phyloP scores from a whole-genome alignment of 768 basidiomycete genomes.

The Agaricus blazei region DNA sequence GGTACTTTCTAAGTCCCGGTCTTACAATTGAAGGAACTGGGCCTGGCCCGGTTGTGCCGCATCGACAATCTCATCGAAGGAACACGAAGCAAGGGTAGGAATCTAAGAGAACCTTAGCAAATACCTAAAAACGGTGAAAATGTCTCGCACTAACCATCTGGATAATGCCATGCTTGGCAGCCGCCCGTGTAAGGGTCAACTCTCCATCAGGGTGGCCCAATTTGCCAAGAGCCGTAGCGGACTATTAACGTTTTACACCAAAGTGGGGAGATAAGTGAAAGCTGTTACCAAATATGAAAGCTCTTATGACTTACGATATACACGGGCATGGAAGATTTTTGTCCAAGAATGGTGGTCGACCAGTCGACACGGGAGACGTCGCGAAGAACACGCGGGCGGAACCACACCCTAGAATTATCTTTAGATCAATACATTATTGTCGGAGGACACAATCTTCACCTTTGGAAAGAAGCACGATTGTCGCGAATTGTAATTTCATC shows the following conservation, averaged over 20 bases:
- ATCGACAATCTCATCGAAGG: constrained; percentile 92
- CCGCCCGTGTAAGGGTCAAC: constrained; percentile 84
- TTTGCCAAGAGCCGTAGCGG: constrained; percentile 89
- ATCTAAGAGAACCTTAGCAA: constrained; percentile 48
- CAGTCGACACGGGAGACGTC: constrained; percentile 83
- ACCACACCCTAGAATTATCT: constrained; percentile 61
- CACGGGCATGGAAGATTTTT: constrained; percentile 67
- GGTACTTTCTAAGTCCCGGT: background rate
- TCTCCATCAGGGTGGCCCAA: constrained; percentile 96
- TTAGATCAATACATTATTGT: constrained; percentile 1
- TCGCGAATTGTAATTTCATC: constrained; percentile 90
- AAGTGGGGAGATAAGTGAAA: background rate
- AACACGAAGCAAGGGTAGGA: constrained; percentile 91
- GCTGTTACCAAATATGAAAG: background rate
- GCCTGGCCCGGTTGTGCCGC: constrained; percentile 73
- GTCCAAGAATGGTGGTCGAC: constrained; percentile 78
- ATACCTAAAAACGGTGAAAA: background rate
- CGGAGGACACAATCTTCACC: constrained; percentile 34
- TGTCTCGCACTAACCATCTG: constrained; percentile 35
- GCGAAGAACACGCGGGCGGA: constrained; percentile 85
- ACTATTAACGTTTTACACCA: constrained; percentile 18
- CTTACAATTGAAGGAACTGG: constrained; percentile 82
- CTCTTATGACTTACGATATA: constrained; percentile 34
- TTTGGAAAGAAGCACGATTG: constrained; percentile 88
- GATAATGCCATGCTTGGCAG: constrained; percentile 57